Conservation (phyloP, 2,329 filamentous ascomycete species). For the Alternaria consortialis region DNA sequence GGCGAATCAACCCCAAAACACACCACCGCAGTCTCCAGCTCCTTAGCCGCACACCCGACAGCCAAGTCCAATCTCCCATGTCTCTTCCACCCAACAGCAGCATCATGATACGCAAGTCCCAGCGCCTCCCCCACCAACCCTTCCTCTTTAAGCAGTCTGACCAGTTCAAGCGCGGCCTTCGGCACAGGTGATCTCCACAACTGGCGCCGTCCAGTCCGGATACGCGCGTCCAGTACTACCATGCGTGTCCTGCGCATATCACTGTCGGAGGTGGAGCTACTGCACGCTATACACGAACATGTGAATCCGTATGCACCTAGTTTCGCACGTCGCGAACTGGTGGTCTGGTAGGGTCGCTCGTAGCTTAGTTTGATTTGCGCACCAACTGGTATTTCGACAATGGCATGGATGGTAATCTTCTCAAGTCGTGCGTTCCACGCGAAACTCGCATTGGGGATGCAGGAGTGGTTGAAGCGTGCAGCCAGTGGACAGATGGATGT, state of each 20-base stretch:
- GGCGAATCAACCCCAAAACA: slow-evolving; percentile 24
- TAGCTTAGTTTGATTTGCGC: slow-evolving; percentile 46
- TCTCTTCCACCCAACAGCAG: slow-evolving; percentile 24
- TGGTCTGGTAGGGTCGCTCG: slow-evolving; percentile 31
- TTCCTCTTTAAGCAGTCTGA: slow-evolving; percentile 25
- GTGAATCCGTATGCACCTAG: slow-evolving; percentile 33
- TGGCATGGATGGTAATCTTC: slow-evolving; percentile 36
- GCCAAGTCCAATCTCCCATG: slow-evolving; percentile 25
- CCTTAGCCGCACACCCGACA: slow-evolving; percentile 17
- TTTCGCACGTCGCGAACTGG: slow-evolving; percentile 26
- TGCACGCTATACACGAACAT: slow-evolving; percentile 41
- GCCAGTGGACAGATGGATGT: slow-evolving; percentile 40
- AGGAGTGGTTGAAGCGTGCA: slow-evolving; percentile 50
- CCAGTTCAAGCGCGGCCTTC: slow-evolving; percentile 23
- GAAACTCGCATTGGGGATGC: slow-evolving; percentile 45
- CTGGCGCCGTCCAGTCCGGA: slow-evolving; percentile 22
- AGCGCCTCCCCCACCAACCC: slow-evolving; percentile 30
- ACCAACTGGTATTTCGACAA: slow-evolving; percentile 35
- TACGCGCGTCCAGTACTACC: slow-evolving; percentile 22
- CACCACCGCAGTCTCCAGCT: slow-evolving; percentile 20
- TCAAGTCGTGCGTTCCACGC: slow-evolving; percentile 31
- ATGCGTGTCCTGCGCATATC: slow-evolving; percentile 28
- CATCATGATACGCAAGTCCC: slow-evolving; percentile 30
- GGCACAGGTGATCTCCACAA: slow-evolving; percentile 23
- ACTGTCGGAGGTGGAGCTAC: slow-evolving; percentile 5